Conservation (phyloP, 148 eudicot species). For the Fagopyrum tataricum region DNA sequence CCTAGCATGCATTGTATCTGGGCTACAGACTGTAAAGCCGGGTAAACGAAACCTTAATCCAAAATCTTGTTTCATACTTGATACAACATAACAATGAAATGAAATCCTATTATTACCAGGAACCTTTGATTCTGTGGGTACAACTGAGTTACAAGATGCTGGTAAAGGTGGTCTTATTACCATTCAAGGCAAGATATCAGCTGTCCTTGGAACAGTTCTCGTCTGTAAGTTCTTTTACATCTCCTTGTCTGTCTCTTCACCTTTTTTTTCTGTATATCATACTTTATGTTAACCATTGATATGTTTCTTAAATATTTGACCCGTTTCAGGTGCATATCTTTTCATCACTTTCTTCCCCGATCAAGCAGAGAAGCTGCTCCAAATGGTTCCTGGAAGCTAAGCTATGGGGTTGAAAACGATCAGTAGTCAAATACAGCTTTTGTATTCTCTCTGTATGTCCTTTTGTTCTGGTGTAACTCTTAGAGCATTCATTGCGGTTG, state of each 20-base stretch:
- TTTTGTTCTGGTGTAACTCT: background rate
- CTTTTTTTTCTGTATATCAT: background rate
- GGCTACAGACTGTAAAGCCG: constrained; percentile 82
- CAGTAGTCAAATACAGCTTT: background rate
- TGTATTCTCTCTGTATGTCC: background rate
- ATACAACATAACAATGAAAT: constrained; percentile 11
- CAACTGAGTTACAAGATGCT: constrained; percentile 80
- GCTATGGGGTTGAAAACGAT: background rate
- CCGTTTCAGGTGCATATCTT: constrained; percentile 54
- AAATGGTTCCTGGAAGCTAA: constrained; percentile 46
- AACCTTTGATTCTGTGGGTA: constrained; percentile 72
- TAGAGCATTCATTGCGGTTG: background rate
- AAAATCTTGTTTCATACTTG: background rate
- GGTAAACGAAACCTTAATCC: constrained; percentile 31
- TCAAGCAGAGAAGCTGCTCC: constrained; percentile 66
- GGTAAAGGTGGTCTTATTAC: constrained; percentile 89
- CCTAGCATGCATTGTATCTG: constrained; percentile 81
- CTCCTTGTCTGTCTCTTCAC: background rate
- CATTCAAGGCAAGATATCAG: constrained; percentile 89
- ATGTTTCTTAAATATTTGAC: background rate
- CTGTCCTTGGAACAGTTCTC: constrained; percentile 86
- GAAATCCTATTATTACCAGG: constrained; percentile 31
- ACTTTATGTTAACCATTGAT: background rate
- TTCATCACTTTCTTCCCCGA: constrained; percentile 79
- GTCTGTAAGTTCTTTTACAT: constrained; percentile 47